Conservation (phyloP, 2,329 filamentous ascomycete species). For the Sporothrix euskadiensis region DNA sequence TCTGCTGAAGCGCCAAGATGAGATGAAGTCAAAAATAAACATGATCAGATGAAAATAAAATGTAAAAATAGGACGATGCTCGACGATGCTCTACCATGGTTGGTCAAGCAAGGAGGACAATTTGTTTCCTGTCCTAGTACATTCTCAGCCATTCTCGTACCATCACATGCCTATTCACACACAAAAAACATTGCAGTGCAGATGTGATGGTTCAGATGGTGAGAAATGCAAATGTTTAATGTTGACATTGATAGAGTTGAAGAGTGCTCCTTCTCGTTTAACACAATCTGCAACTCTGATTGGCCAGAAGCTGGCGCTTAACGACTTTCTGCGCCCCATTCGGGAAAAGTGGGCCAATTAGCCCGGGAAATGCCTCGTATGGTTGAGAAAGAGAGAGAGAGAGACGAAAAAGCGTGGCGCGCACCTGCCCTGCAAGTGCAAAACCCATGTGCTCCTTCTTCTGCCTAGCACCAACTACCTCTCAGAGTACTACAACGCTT, state of each 20-base stretch:
- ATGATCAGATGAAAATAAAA: neutral
- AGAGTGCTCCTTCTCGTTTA: neutral
- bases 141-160: neutral
- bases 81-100: neutral
- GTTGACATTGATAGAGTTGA: neutral
- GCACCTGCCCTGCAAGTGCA: neutral
- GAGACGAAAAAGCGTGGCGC: neutral
- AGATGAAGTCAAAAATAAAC: neutral
- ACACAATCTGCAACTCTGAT: neutral
- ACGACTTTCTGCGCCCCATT: slow-evolving; percentile 8
- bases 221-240: neutral
- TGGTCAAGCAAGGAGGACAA: neutral
- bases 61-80: neutral
- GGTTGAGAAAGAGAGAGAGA: neutral
- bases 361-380: slow-evolving; percentile 12
- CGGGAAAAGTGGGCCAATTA: slow-evolving; percentile 17
- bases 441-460: neutral
- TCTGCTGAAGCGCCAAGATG: neutral
- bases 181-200: neutral
- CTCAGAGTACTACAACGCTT: neutral
- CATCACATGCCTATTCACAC: neutral
- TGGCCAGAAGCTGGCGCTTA: slow-evolving; percentile 17
- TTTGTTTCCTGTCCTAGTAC: neutral
- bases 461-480: neutral
- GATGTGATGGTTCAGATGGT: neutral